Percentiles rank a stretch among this genome's conserved stretches.
Conservation (phyloP, 345 rosid species). For the Corymbia maculata region DNA sequence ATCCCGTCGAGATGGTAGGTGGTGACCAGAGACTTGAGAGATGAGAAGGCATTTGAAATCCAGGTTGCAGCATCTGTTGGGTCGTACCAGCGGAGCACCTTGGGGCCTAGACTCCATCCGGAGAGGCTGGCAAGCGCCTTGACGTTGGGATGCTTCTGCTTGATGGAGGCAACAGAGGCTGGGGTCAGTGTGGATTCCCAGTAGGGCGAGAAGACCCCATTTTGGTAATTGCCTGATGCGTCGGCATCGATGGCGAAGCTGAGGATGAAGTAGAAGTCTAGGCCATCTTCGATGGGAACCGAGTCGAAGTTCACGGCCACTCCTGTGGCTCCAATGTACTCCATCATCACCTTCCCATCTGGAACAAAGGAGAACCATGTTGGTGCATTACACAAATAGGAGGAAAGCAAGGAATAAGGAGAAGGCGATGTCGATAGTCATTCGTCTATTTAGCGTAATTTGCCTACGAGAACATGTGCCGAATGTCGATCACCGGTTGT, state of each 20-base stretch:
- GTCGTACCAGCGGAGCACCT: constrained; percentile 32
- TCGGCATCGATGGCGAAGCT: constrained; percentile 45
- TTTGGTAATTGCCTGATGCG: constrained; percentile 22
- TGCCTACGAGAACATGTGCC: accelerated
- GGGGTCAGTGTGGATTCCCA: constrained; percentile 30
- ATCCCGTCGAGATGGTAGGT: constrained; percentile 46
- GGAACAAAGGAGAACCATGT: background rate
- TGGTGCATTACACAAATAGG: background rate
- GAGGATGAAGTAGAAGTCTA: constrained; percentile 41
- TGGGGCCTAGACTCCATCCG: constrained; percentile 40
- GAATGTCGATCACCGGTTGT: background rate
- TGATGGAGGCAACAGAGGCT: constrained; percentile 13
- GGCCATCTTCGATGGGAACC: constrained; percentile 19
- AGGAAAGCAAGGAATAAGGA: background rate
- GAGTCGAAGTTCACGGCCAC: constrained; percentile 16
- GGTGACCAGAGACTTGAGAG: constrained; percentile 15
- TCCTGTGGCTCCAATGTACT: constrained; percentile 50
- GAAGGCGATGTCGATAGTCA: background rate
- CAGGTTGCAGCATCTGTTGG: constrained; percentile 18
- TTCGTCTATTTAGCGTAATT: background rate
- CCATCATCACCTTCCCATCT: constrained; percentile 61
- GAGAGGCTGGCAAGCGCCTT: constrained; percentile 40
- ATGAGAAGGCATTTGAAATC: constrained; percentile 38
- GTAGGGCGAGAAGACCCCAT: constrained; percentile 33
- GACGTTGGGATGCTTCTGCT: constrained; percentile 21